Base-by-base conservation (phyloP, 805 yeast species). In the Kodamaea kakaduensis region DNA sequence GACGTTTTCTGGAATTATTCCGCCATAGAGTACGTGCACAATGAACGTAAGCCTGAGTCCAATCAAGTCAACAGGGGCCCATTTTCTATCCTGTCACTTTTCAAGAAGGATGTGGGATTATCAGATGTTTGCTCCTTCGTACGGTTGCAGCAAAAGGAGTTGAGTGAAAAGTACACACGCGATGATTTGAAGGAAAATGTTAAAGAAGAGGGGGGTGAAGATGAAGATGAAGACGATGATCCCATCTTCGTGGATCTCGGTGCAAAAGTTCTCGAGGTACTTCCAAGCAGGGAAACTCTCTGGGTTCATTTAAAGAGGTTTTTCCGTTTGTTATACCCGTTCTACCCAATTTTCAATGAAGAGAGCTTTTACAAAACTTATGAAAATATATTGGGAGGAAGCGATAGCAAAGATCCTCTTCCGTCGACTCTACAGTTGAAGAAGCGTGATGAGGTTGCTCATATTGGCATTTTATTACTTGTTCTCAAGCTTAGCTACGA, bases 401-500 rank as follows among this genome's bases (percentile, higher is more conserved):
- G 30, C 20, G 18, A 28, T 4, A 27, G 27, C n/a, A 19, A 16
- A 13, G 41, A 32, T 5, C 12, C 24, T 3, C 28, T 27, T 9
- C 27, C 26, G 9, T 9, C 9, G 8, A 7, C 18, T 7, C 31
- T 65, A 19, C 58, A 61, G 4, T 49, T 61, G 13, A 58, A 59
- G 31, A 59, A 58, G 36, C 54, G 62, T 41, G 64, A 60, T 32
- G 77, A 73, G 38, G 68, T 67, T 47, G 70, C 72, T 41, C 67
- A 54, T 24, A 51, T 77, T 26, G 81, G 83, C 32, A 67, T 76
- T 1, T 47, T 75, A 42, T 56, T 78, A 13, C 64, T 78, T 13
- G 61, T 77, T 13, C 48, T 78, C 25, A 62, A 84, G 38, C 48
- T 78, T 17, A 64, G 78, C 16, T 77, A 81, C 75, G 55, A 75